Base-by-base conservation (phyloP, 2,329 filamentous ascomycete species). In the Phialophora expanda region DNA sequence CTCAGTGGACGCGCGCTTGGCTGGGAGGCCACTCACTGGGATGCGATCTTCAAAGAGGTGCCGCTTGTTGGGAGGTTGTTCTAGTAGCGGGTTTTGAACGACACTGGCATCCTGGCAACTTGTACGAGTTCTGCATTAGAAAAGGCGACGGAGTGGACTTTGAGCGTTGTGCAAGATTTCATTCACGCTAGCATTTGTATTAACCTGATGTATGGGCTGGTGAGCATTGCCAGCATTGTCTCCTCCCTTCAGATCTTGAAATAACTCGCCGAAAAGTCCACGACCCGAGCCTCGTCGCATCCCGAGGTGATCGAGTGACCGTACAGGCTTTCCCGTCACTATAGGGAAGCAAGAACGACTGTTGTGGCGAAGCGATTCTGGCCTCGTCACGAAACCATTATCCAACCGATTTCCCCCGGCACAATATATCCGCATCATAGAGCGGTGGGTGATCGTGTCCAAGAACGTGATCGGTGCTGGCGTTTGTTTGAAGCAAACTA, bases 21-120 rank as follows among this genome's bases (percentile, higher is more conserved):
- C 0, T 97, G 93, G 92, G 83, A 96, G 62, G 92, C 87, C 1
- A 89, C 84, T 71, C 84, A 90, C 57, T 97, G 94, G 78, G 90
- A 97, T 79, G 85, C 87, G 57, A 81, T 97, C 69, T 93, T 88
- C 75, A 81, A 77, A 67, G 82, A 81, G 60, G 81, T 90, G 50
- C 88, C 88, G 0, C 71, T 88, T 12, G 74, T 89, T 61, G 83
- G 84, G 1, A 74, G 76, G 61, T 87, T 83, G 80, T 74, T 83
- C 70, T 84, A 72, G n/a, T n/a, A n/a, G n/a, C n/a, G n/a, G n/a
- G n/a, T n/a, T n/a, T n/a, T n/a, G 46, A 34, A 38, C 44, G 7
- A 30, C 5, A 41, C 38, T 41, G 38, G 38, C 38, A 17, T 41
- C 14, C 38, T 14, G 12, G 6, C 14, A 0, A 3, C 32, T 11